These are phyloP conservation scores for Sugiyamaella pinicola DNA, from an alignment of 1,139 yeast species.

Conservation along the genomic window DNA sequence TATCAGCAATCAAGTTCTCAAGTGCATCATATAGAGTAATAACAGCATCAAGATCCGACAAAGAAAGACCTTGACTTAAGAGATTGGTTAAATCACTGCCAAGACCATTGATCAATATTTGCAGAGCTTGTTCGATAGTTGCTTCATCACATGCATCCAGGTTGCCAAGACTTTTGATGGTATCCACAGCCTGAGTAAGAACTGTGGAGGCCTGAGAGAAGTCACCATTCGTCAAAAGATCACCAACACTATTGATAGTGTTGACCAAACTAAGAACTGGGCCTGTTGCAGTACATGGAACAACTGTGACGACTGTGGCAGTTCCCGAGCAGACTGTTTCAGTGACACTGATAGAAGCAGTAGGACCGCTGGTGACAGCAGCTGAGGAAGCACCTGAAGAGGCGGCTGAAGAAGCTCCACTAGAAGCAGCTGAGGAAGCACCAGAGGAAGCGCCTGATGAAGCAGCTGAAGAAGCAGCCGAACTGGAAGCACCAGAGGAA, in stretches of 20 bases:
- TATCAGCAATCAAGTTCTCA: not conserved
- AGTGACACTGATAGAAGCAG: conserved; percentile 11
- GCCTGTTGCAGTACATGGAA: conserved; percentile 17
- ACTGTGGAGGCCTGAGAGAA: conserved; percentile 3
- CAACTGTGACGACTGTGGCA: conserved; percentile 12
- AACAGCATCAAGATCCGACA: conserved; percentile 7
- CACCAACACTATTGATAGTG: conserved; percentile 12
- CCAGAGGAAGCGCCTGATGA: conserved; percentile 4
- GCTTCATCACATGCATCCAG: conserved; percentile 14
- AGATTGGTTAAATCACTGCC: not conserved
- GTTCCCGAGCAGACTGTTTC: conserved; percentile 15
- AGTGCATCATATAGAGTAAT: conserved; percentile 9
- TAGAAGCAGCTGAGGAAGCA: conserved; percentile 14
- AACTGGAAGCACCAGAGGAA: conserved; percentile 5
- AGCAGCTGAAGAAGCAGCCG: conserved; percentile 10
- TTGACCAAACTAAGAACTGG: conserved; percentile 10
- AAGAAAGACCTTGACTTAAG: not conserved
- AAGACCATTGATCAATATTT: conserved; percentile 6
- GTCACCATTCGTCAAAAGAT: conserved; percentile 11
- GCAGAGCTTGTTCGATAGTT: conserved; percentile 7
- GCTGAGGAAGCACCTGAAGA: no score
- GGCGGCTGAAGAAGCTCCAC: conserved; percentile 2
- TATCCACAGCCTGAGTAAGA: conserved; percentile 11
- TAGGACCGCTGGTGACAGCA: no score
- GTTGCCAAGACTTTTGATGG: conserved; percentile 9